Evolutionary conservation across 805 yeast species (phyloP).

Genomic region (Candida koratica): DNA sequence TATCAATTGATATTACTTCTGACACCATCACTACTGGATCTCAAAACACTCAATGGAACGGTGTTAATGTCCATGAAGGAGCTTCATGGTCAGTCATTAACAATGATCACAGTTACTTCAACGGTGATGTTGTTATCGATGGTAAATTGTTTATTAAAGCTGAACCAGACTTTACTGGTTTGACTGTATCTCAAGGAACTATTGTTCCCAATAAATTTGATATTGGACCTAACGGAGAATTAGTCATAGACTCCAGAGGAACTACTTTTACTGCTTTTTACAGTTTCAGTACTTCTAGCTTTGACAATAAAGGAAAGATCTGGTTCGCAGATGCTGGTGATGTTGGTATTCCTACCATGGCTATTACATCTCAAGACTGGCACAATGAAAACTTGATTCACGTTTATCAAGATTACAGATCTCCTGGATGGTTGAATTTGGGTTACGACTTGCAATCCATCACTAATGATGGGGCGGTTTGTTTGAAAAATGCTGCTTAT

Average conservation of each 20-base stretch:
- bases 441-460: slow-evolving; percentile 18
- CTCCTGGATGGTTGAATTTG: slow-evolving; percentile 18
- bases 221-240: slow-evolving; percentile 18
- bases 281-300: slow-evolving; percentile 17
- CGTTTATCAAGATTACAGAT: slow-evolving; percentile 21
- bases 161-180: slow-evolving; percentile 17
- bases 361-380: slow-evolving; percentile 17
- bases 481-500: slow-evolving; percentile 21
- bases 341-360: slow-evolving; percentile 17
- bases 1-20: slow-evolving; percentile 14
- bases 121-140: slow-evolving; percentile 21
- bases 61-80: slow-evolving; percentile 20
- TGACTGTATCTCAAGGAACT: slow-evolving; percentile 18
- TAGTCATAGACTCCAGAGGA: slow-evolving; percentile 23
- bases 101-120: slow-evolving; percentile 20
- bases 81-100: slow-evolving; percentile 27
- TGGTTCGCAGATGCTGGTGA: slow-evolving; percentile 24
- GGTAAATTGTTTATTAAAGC: slow-evolving; percentile 25
- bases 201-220: slow-evolving; percentile 10
- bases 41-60: slow-evolving; percentile 18
- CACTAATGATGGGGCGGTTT: slow-evolving; percentile 22
- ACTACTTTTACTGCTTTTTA: slow-evolving; percentile 21
- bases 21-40: slow-evolving; percentile 17
- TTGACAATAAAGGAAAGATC: slow-evolving; percentile 24
- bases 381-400: slow-evolving; percentile 21